phyloP scores from a whole-genome alignment of 768 basidiomycete genomes.

The Lentinula sp. region DNA sequence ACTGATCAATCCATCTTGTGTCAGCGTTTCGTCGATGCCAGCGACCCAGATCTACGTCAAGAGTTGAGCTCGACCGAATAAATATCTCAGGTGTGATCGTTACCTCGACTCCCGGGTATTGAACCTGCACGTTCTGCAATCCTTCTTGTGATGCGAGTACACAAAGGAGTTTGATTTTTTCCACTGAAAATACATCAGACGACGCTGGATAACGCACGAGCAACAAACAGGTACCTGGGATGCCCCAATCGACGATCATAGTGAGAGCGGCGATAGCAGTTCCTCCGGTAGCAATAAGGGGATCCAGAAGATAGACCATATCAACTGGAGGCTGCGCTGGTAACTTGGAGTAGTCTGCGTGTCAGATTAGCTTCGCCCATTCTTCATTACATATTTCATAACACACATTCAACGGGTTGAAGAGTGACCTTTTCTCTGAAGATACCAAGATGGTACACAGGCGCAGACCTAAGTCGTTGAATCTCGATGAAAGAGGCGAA shows the following conservation, averaged over 20 bases:
- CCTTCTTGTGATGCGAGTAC: constrained; percentile 78
- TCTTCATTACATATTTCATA: not conserved
- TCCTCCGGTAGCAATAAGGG: constrained; percentile 90
- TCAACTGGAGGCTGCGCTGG: constrained; percentile 74
- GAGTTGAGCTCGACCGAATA: not conserved
- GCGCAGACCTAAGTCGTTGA: constrained; percentile 46
- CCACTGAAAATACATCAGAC: constrained; percentile 29
- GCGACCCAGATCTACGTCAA: constrained; percentile 79
- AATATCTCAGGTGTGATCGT: constrained; percentile 7
- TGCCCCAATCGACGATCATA: constrained; percentile 85
- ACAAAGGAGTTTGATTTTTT: constrained; percentile 74
- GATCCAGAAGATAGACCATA: constrained; percentile 83
- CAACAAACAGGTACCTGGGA: constrained; percentile 43
- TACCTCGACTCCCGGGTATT: constrained; percentile 81
- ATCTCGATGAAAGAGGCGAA: not conserved
- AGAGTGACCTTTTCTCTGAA: constrained; percentile 83
- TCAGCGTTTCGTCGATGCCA: constrained; percentile 70
- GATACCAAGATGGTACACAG: constrained; percentile 87
- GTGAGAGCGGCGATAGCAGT: constrained; percentile 83
- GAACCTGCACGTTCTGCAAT: constrained; percentile 52
- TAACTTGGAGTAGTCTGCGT: constrained; percentile 86
- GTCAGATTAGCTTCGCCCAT: not conserved
- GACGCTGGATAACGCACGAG: not conserved
- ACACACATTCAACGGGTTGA: constrained; percentile 85
- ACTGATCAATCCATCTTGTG: constrained; percentile 70